phyloP scores from a whole-genome alignment of 2,329 filamentous ascomycete genomes.

The Fusarium euwallaceae region DNA sequence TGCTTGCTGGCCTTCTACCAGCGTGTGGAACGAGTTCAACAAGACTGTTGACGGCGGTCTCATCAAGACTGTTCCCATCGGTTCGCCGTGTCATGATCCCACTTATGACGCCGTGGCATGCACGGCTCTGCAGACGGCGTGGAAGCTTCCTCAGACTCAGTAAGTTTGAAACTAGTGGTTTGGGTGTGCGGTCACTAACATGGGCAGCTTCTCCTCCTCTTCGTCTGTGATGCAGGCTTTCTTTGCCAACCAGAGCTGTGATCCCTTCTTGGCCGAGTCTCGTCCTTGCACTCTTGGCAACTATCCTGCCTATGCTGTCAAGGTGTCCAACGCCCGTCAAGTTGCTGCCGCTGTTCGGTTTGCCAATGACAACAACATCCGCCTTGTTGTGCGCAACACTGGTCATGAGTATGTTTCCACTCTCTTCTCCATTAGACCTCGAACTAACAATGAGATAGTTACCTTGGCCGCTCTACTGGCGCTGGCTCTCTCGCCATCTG shows the following conservation, averaged over 20 bases:
- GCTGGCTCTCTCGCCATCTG: slow-evolving; percentile 56
- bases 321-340: slow-evolving; percentile 49
- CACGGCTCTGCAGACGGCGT: slow-evolving; percentile 55
- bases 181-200: neutral
- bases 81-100: slow-evolving; percentile 62
- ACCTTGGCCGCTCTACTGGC: slow-evolving; percentile 69
- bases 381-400: slow-evolving; percentile 65
- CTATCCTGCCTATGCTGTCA: slow-evolving; percentile 58
- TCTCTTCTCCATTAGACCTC: neutral
- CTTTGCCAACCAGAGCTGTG: slow-evolving; percentile 57
- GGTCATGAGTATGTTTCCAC: slow-evolving; percentile 62
- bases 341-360: slow-evolving; percentile 51
- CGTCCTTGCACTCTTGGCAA: slow-evolving; percentile 60
- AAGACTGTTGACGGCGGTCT: slow-evolving; percentile 63
- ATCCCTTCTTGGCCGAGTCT: slow-evolving; percentile 50
- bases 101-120: slow-evolving; percentile 62
- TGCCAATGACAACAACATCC: slow-evolving; percentile 56
- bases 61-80: slow-evolving; percentile 65
- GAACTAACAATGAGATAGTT: neutral
- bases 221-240: slow-evolving; percentile 52
- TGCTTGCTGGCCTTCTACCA: slow-evolving; percentile 62
- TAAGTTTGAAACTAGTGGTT: slow-evolving; percentile 44
- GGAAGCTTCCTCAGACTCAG: slow-evolving; percentile 61
- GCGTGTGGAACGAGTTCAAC: slow-evolving; percentile 65
- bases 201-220: slow-evolving; percentile 37